A percentile compares a stretch with the other conserved stretches of the same genome.
phyloP scores from a whole-genome alignment of 768 basidiomycete genomes.

The Tulasnella sp. region DNA sequence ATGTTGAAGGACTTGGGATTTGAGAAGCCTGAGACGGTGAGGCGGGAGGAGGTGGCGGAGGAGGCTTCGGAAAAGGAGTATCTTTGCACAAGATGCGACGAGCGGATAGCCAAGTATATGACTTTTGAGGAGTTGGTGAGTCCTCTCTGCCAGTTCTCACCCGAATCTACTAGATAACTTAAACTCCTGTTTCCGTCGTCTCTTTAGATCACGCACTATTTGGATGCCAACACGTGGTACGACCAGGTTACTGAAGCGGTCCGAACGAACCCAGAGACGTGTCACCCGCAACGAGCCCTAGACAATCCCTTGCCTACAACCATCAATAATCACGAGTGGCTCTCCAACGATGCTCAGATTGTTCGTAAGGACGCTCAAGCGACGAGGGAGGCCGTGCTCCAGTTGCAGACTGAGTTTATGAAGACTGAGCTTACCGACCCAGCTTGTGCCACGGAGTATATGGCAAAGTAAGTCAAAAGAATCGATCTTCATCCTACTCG shows the following conservation, averaged over 20 bases:
- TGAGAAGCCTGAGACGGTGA: not conserved
- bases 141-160: too few species aligned
- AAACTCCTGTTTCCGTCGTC: not conserved
- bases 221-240: not conserved
- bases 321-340: not conserved
- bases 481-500: too few species aligned
- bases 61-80: not conserved
- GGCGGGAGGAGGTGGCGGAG: not conserved
- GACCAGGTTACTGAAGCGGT: not conserved
- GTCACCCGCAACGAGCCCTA: not conserved
- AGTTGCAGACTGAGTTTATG: not conserved
- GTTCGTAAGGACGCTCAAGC: not conserved
- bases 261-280: not conserved
- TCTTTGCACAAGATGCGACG: not conserved
- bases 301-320: not conserved
- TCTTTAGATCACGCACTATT: not conserved
- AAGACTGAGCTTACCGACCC: not conserved
- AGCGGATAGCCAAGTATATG: not conserved
- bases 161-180: not conserved
- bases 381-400: not conserved
- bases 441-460: not conserved
- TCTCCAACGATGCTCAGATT: not conserved
- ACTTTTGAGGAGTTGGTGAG: not conserved
- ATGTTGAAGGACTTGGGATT: not conserved
- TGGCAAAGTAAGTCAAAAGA: too few species aligned